Evolutionary conservation across 2,329 filamentous ascomycete genomes (phyloP), one percentile per base, ranked within the genome.

Genomic region (Trichophyton simii): DNA sequence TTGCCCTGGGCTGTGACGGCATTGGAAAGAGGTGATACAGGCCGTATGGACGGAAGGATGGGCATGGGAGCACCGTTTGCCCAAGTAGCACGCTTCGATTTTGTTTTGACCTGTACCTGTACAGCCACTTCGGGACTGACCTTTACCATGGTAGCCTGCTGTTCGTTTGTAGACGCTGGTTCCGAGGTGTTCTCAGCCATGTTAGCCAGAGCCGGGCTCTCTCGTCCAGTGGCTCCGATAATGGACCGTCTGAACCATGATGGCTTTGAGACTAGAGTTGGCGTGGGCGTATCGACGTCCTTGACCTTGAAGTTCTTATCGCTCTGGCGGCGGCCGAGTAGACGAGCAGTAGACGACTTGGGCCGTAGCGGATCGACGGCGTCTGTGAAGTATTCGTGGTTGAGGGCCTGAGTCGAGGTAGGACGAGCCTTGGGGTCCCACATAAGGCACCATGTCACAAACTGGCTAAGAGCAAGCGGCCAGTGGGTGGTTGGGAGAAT

Each of bases 361-460:
- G 92, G 91, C 61, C 91, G 81, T 60, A 96, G 77, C 13, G 94
- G 94, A 72, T 99, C 94, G 58, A 95, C 84, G 1, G 94, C 94
- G 76, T 97, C 94, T 38, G 82, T 75, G 69, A 99, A 99, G 75
- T 95, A 99, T 67, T 96, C 92, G 73, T 99, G 94, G 44, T 88
- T 88, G 66, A 99, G 78, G n/a, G 94, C 92, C 74, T 99, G 91
- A 0, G 87, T 86, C 1, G 92, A 96, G 3, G 91, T 97, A 52
- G 94, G 94, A 63, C 94, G 83, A 70, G 79, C 85, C 78, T 91
- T 95, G 9, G 94, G 94, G 74, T 99, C 94, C 94, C 94, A 99
- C 88, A 97, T 94, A 66, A 99, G 76, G 75, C 94, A 99, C 91
- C 91, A 96, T 15, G 94, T 99, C 63, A 99, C 94, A 70, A 99